Conservation (phyloP, 2,329 filamentous ascomycete species). For the Stylonectria norvegica region DNA sequence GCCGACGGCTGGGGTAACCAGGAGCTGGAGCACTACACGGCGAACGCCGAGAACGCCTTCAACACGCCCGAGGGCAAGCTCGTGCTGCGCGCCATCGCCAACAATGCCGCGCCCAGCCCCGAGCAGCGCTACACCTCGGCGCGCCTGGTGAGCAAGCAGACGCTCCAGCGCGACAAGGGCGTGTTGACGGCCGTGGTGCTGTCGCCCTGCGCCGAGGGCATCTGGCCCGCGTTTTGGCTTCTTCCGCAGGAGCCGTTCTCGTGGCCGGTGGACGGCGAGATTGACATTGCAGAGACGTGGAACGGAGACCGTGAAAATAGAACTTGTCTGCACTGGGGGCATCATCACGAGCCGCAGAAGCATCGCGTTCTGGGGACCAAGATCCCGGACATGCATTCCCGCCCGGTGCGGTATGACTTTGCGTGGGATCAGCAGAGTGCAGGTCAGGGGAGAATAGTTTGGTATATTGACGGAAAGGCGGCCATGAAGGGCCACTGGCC, state of each 20-base stretch:
- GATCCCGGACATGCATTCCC: conserved; percentile 45
- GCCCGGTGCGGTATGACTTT: conserved; percentile 52
- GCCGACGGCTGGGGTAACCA: conserved; percentile 61
- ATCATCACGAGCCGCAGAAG: conserved; percentile 53
- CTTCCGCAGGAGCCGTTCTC: conserved; percentile 54
- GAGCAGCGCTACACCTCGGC: conserved; percentile 52
- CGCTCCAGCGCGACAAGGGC: conserved; percentile 48
- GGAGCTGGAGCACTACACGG: conserved; percentile 56
- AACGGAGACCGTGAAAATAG: conserved; percentile 55
- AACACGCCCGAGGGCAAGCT: conserved; percentile 48
- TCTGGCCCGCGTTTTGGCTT: conserved; percentile 63
- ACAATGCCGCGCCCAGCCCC: conserved; percentile 29
- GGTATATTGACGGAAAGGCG: conserved; percentile 56
- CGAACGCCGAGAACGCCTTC: conserved; percentile 49
- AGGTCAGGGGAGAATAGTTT: conserved; percentile 48
- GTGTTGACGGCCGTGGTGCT: conserved; percentile 50
- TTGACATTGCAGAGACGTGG: conserved; percentile 62
- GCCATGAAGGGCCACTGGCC: conserved; percentile 57
- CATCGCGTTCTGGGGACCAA: conserved; percentile 53
- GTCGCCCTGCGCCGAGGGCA: conserved; percentile 51
- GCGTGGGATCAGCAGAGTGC: conserved; percentile 51
- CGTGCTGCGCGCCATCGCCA: conserved; percentile 49
- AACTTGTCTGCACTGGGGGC: conserved; percentile 58
- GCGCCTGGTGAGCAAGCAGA: conserved; percentile 51
- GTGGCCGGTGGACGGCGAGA: conserved; percentile 58